Base-by-base conservation (phyloP, 345 rosid species). In the Hibiscus syriacus region DNA sequence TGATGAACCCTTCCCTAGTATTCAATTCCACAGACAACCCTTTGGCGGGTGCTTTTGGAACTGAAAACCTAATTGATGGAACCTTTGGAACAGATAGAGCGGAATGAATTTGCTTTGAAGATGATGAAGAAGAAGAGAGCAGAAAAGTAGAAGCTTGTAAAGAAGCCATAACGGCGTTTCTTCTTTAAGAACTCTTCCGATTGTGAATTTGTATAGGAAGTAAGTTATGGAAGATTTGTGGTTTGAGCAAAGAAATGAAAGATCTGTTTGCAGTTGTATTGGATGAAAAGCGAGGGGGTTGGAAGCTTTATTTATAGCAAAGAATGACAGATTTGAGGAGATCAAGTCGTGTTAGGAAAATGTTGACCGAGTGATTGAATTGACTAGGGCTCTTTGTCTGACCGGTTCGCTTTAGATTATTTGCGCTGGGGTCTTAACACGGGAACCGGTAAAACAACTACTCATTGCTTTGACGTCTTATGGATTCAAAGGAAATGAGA, bases 31-130 rank as follows among this genome's bases (percentile, higher is more conserved):
- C 12, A 52, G 27, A 9, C 27, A 52, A 52, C 27, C 55, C 19
- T 9, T 52, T 52, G 55, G 27, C 10, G 3, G 27, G 56, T 53
- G 11, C 27, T 22, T 53, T 53, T 22, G 56, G 56, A 53, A 53
- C 56, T 0, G 56, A 53, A 41, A 85, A 61, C 0, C 73, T 43
- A 70, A 80, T 68, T 0, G 86, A 63, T 16, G 53, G 81, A 34
- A 82, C 70, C 17, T 77, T 82, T 2, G 87, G 90, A 45, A 82
- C 66, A 11, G 87, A 77, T 5, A 88, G 34, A 10, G 82, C 80
- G 0, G 85, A 74, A 65, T 58, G 75, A 46, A 81, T 66, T 73
- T 23, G 57, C n/a, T 23, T 53, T 68, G 73, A n/a, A 13, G 57
- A 23, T 22, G 57, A 23, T 22, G 53, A 48, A 48, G 86, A 74